Percentiles rank a stretch among this genome's conserved stretches.
Evolutionary conservation across 2,329 filamentous ascomycete species (phyloP).

Genomic region (Sordariomycetes sp.): DNA sequence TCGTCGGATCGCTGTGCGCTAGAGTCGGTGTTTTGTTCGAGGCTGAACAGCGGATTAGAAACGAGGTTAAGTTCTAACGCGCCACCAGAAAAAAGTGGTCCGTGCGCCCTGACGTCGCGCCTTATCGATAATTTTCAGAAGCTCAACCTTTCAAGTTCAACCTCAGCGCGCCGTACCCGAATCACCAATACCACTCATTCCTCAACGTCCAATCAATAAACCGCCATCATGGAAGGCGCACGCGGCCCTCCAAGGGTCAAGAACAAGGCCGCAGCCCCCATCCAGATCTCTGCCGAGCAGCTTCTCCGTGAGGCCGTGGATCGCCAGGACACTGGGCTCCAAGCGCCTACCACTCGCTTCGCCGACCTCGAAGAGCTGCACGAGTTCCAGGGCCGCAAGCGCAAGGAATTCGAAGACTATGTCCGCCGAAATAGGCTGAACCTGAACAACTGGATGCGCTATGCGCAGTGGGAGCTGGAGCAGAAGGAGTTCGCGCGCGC

Average conservation of each 20-base stretch:
- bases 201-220: background rate
- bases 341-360: conserved; percentile 90
- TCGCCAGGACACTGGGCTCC: conserved; percentile 78
- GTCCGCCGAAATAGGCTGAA: conserved; percentile 88
- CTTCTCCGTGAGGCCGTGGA: conserved; percentile 95
- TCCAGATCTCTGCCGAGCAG: conserved; percentile 94
- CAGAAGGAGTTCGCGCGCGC: conserved; percentile 95
- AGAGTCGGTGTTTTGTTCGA: too few relatives aligned
- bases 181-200: background rate
- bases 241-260: conserved; percentile 94
- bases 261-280: conserved; percentile 89
- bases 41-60: too few relatives aligned
- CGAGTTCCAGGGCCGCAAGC: conserved; percentile 91
- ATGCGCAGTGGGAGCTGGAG: conserved; percentile 94
- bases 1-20: too few relatives aligned
- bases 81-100: too few relatives aligned
- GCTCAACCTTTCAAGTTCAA: background rate
- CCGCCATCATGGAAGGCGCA: conserved; percentile 70
- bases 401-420: conserved; percentile 97
- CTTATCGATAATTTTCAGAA: background rate
- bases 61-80: too few relatives aligned
- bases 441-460: conserved; percentile 98
- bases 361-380: conserved; percentile 95
- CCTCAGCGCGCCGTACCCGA: background rate
- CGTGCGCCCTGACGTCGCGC: background rate